These are phyloP conservation scores for Cymbopogon citratus DNA, from an alignment of 176 grass and related monocot genomes.

Conservation along the genomic window DNA sequence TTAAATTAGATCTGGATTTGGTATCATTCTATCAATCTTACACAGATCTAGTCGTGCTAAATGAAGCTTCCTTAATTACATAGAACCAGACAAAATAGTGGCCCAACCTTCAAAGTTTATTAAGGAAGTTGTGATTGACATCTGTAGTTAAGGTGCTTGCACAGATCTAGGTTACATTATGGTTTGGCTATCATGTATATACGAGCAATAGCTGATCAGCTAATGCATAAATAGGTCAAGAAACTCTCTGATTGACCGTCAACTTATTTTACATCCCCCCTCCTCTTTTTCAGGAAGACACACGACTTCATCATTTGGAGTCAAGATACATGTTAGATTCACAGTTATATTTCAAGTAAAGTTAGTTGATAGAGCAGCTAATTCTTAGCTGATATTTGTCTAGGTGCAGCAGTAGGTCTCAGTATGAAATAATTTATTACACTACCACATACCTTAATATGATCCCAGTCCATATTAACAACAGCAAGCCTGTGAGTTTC, in stretches of 20 bases:
- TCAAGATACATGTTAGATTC: not conserved
- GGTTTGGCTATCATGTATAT: not conserved
- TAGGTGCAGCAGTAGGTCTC: not conserved
- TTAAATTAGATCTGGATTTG: no score
- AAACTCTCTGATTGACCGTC: not conserved
- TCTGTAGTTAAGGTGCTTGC: not conserved
- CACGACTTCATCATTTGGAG: not conserved
- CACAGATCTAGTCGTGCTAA: no score
- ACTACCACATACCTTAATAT: slow-evolving; percentile 69
- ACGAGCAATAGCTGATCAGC: not conserved
- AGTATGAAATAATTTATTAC: slow-evolving; percentile 6
- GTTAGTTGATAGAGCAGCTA: not conserved
- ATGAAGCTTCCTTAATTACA: not conserved
- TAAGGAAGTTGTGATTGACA: no score
- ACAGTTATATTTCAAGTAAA: not conserved
- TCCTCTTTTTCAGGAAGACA: not conserved
- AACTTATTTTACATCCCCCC: not conserved
- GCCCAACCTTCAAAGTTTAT: no score
- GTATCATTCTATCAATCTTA: not conserved
- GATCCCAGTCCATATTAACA: slow-evolving; percentile 95
- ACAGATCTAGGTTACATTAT: not conserved
- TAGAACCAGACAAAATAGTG: not conserved
- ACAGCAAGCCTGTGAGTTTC: slow-evolving; percentile 81
- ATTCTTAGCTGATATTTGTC: not conserved
- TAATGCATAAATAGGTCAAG: not conserved